Base-by-base conservation (phyloP, 176 grass and related monocot genomes). In the Pharus latifolius region DNA sequence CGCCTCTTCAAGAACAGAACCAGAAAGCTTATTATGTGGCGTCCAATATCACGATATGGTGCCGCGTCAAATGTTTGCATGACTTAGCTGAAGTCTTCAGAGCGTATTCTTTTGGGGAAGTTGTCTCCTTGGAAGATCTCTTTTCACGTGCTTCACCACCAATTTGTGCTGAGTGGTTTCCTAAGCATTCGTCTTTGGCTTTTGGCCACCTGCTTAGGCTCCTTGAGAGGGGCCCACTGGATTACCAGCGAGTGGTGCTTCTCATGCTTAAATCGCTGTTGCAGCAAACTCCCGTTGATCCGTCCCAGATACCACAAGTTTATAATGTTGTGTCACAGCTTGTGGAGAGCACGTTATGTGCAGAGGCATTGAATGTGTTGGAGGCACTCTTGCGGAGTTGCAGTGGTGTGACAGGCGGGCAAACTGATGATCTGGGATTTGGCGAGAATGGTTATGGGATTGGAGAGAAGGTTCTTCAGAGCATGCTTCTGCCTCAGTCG, bases 191-290 rank as follows among this genome's bases (percentile, higher is more conserved):
- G 26, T 93, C 95, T 79, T 76, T 98, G 78, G 90, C 95, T 15
- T 98, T 98, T 37, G 95, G 95, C 22, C 95, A 98, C 71, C 77
- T 98, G 38, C 75, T 98, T n/a, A 88, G 95, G 81, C 72, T 98
- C 58, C 86, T 98, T 35, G 95, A 98, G 87, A 72, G 90, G 68
- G 95, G 87, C 29, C 95, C 95, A 11, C 45, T 93, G 54, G 95
- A 82, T 82, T 98, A 98, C 45, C 90, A 93, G 84, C 72, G 80
- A 49, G 90, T 93, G 63, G 71, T 98, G 60, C 90, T 98, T 27
- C 72, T 89, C 66, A 87, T 93, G 84, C 95, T 98, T 26, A 98
- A 98, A 74, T 88, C 89, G 15, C 59, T 98, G 7, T 65, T 98
- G 49, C 89, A 98, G 64, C 89, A 98, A 60, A 79, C 95, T 60